These are phyloP conservation scores for Penstemon eatonii DNA, from an alignment of 257 asterid species.

Conservation along the genomic window DNA sequence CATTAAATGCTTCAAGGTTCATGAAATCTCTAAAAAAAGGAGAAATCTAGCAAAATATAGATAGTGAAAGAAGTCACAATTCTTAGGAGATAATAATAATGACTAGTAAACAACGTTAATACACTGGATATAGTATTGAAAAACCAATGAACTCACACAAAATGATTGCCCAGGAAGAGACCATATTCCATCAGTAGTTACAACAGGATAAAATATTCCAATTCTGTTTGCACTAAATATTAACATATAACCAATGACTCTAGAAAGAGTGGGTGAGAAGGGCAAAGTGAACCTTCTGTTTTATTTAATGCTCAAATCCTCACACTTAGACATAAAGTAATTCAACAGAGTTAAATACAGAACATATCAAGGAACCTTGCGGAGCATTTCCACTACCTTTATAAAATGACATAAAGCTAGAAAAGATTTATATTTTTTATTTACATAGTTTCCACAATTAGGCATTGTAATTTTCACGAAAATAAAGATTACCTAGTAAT, in stretches of 20 bases:
- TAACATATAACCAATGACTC: background rate
- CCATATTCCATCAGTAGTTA: background rate
- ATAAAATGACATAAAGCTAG: conserved; percentile 12
- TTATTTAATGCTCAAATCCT: background rate
- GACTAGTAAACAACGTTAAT: conserved; percentile 1
- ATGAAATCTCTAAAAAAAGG: conserved; percentile 1
- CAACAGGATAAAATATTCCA: background rate
- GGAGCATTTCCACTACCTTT: background rate
- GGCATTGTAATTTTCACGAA: conserved; percentile 19
- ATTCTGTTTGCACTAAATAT: background rate
- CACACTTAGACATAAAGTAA: background rate
- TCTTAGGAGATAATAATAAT: conserved; percentile 10
- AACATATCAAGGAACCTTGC: conserved; percentile 17
- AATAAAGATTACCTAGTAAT: conserved; percentile 62
- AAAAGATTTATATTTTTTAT: background rate
- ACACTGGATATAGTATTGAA: background rate
- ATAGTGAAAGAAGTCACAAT: background rate
- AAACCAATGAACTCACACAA: conserved; percentile 1
- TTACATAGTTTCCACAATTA: background rate
- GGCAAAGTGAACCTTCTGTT: background rate
- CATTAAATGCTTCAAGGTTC: conserved; percentile 4
- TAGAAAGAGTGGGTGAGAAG: background rate
- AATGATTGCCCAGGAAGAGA: background rate
- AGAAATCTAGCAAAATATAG: background rate
- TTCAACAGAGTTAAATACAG: background rate